Conservation (phyloP, 768 basidiomycete species). For the Mycena indigotica region DNA sequence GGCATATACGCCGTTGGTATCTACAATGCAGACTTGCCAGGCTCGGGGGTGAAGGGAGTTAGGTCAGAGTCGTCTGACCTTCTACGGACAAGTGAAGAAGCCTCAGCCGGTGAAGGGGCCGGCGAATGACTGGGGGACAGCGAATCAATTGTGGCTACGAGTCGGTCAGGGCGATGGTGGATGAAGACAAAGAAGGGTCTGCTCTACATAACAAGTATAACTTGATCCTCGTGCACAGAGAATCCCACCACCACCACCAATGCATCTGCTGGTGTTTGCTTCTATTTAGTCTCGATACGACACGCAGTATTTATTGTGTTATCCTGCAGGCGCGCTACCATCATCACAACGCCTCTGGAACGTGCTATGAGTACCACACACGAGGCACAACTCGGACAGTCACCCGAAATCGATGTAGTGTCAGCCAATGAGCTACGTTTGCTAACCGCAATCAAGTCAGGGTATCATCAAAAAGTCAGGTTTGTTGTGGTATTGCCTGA, state of each 20-base stretch:
- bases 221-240: background rate
- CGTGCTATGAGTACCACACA: no score
- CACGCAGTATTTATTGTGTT: background rate
- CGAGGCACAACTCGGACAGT: no score
- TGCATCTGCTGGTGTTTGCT: no score
- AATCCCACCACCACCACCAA: background rate
- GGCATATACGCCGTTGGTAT: no score
- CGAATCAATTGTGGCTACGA: conserved; percentile 1
- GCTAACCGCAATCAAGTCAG: no score
- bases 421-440: no score
- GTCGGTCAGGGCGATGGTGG: background rate
- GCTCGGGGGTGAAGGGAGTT: background rate
- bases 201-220: background rate
- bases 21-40: background rate
- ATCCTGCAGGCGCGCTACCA: background rate
- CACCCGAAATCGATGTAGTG: no score
- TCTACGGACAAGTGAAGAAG: background rate
- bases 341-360: no score
- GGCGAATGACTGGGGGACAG: background rate
- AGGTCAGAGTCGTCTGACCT: background rate
- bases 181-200: background rate
- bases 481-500: background rate
- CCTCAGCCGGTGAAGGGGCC: background rate
- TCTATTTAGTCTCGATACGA: background rate
- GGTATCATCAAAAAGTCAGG: no score